Evolutionary conservation across 1,284 basidiomycete species (phyloP).

Genomic region (Sanghuangporus sanghuang): DNA sequence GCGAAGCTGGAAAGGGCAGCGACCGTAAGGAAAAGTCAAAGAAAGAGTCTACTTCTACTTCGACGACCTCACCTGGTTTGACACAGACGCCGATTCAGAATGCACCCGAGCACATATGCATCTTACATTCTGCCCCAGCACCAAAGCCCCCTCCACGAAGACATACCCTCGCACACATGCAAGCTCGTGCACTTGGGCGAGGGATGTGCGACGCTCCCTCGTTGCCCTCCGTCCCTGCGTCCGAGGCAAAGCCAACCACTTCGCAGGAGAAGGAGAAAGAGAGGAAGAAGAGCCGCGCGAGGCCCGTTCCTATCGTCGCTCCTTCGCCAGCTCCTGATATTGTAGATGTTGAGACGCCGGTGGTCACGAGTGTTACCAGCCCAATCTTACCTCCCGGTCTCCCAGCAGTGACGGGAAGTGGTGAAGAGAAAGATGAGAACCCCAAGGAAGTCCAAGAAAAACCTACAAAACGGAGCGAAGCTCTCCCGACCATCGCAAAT

Average conservation of each 20-base stretch:
- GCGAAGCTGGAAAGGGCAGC: background rate
- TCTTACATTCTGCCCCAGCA: background rate
- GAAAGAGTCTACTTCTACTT: background rate
- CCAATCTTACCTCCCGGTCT: background rate
- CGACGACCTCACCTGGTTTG: background rate
- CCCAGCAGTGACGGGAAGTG: background rate
- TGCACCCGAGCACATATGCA: background rate
- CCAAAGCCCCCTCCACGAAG: background rate
- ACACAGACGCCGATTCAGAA: background rate
- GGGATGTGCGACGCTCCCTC: background rate
- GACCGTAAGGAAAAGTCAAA: background rate
- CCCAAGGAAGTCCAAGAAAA: background rate
- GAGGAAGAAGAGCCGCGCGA: background rate
- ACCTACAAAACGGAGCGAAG: background rate
- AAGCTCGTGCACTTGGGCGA: background rate
- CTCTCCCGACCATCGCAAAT: background rate
- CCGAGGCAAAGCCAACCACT: background rate
- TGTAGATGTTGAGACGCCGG: background rate
- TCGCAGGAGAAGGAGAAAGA: background rate
- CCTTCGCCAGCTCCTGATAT: background rate
- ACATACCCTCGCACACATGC: conserved; percentile 5
- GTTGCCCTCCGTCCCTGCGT: background rate
- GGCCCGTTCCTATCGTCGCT: background rate
- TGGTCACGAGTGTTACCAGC: background rate
- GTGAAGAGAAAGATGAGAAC: background rate